Conservation (phyloP, 148 eudicot species). For the Rhododendron henanense region DNA sequence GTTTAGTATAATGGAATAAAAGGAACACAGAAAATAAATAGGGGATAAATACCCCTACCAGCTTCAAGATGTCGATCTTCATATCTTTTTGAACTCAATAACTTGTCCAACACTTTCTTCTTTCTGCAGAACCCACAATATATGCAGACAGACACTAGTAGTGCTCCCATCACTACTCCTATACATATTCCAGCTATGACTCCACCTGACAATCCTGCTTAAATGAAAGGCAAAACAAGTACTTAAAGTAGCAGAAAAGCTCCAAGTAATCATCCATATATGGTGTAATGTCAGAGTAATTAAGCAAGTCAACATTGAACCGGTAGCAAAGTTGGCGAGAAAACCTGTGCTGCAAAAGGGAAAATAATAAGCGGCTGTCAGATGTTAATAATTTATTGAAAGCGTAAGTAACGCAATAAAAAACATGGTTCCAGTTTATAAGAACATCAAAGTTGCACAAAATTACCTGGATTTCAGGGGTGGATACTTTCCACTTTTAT, state of each 20-base stretch:
- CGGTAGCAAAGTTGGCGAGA: slow-evolving; percentile 17
- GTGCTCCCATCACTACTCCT: slow-evolving; percentile 11
- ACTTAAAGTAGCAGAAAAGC: slow-evolving; percentile 3
- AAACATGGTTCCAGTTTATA: background rate
- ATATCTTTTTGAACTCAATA: background rate
- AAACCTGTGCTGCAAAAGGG: slow-evolving; percentile 47
- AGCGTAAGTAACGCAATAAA: background rate
- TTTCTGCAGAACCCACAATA: slow-evolving; percentile 9
- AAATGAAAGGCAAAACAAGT: background rate
- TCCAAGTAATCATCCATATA: slow-evolving; percentile 4
- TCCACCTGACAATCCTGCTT: slow-evolving; percentile 15
- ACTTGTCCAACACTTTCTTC: slow-evolving; percentile 2
- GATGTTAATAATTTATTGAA: background rate
- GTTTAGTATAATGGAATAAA: background rate
- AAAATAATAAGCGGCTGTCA: background rate
- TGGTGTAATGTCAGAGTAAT: background rate
- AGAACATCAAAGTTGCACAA: background rate
- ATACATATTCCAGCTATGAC: slow-evolving; percentile 19
- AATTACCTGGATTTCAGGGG: slow-evolving; percentile 11
- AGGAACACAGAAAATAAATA: background rate
- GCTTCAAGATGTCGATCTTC: slow-evolving; percentile 11
- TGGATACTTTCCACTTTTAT: slow-evolving; percentile 15
- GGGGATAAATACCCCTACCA: background rate
- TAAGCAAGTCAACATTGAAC: slow-evolving; percentile 7
- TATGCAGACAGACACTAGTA: slow-evolving; percentile 9